Evolutionary conservation across 768 basidiomycete species (phyloP), one percentile per base, ranked within the genome.

Genomic region (Agaricus subrufescens): DNA sequence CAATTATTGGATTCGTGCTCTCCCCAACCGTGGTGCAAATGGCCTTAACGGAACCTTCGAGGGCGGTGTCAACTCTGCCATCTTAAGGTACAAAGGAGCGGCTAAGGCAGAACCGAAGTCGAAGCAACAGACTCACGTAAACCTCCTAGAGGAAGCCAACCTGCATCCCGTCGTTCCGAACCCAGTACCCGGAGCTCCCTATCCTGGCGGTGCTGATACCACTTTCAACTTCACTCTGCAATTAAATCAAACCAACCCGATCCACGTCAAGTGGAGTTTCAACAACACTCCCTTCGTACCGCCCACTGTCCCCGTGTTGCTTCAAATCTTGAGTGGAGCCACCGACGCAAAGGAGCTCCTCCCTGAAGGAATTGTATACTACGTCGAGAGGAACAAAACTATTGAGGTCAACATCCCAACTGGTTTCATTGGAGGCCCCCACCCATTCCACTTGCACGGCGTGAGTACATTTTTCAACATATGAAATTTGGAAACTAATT

Each of bases 321-420:
- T 84, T 14, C 84, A 86, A 59, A 79, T 85, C 39, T 62, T 86
- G 37, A 83, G 78, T 49, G 84, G 84, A 0, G 76, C 77, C 4
- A 67, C 67, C 34, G 69, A 71, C 11, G 73, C 83, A 0, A 62
- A 71, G 19, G 71, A 79, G 1, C 69, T 86, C 15, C 66, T 85
- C 29, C 85, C 83, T 0, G 19, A 54, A 0, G 83, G 80, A 3
- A 71, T 71, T 12, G 69, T 85, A 6, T 80, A 78, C 59, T 59
- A 68, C 7, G 67, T 86, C 15, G 77, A 79, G 0, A 67, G 65
- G 7, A 77, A 82, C 59, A 69, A 70, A 48, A 66, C 74, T 61
- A 59, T 76, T 64, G 50, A 75, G 8, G 65, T 75, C 1, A 62
- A 63, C 1, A 62, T 71, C 19, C 66, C 65, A 2, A 64, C 57